Evolutionary conservation across 441 rosid genomes (phyloP).

Genomic region (Pelargonium fulgidum): DNA sequence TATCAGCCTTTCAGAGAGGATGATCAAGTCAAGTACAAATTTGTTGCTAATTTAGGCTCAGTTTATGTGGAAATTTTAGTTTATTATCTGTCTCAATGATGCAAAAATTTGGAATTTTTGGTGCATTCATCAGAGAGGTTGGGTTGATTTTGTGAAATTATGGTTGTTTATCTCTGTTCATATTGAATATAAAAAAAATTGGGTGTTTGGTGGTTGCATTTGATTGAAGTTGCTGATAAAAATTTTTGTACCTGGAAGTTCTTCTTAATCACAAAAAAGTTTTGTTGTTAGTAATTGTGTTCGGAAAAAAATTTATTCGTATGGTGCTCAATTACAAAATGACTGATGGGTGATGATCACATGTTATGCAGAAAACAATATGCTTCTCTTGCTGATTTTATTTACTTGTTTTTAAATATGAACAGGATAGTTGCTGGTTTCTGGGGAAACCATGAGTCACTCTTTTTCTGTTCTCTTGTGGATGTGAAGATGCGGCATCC

Average conservation of each 20-base stretch:
- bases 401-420: constrained; percentile 6
- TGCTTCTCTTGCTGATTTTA: not conserved
- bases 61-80: constrained; percentile 3
- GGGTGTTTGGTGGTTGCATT: constrained; percentile 17
- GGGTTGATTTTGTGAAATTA: not conserved
- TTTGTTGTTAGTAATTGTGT: not conserved
- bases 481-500: constrained; percentile 14
- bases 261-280: not conserved
- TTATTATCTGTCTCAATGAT: constrained; percentile 2
- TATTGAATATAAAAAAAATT: not conserved
- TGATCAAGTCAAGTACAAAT: constrained; percentile 10
- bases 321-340: not conserved
- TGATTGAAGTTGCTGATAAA: not conserved
- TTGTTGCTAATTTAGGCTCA: not conserved
- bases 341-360: not conserved
- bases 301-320: not conserved
- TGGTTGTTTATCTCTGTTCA: not conserved
- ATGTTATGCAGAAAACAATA: not conserved
- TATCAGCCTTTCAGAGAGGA: not conserved
- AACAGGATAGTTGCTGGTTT: constrained; percentile 26
- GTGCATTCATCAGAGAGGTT: not conserved
- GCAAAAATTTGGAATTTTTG: not conserved
- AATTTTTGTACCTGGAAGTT: not conserved
- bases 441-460: constrained; percentile 7
- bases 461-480: constrained; percentile 16